Evolutionary conservation across 305 asterid species (phyloP), one percentile per base, ranked within the genome.

Genomic region (Plantago coronopus): DNA sequence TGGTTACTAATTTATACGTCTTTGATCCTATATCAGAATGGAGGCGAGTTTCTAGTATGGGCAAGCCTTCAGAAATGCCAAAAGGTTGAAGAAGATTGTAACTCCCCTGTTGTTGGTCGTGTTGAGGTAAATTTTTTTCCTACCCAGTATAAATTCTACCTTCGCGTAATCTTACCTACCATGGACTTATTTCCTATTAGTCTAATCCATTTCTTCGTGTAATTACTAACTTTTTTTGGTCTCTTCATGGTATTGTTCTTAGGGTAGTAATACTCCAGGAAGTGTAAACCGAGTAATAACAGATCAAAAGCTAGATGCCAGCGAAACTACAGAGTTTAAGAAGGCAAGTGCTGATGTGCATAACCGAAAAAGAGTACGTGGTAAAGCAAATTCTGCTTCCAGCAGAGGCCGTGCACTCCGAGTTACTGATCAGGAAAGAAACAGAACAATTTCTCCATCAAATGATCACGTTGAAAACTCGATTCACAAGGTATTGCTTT

Each of bases 31-130:
- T 74, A 72, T 62, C 79, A 93, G 99, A 85, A 68, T 72, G 95
- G 88, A 70, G 87, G 82, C 63, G 93, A 85, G 49, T 93, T 78
- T 78, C 95, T 87, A 67, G 85, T 93, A 64, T 80, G 66, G 74
- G 94, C 97, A 34, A 89, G 85, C 74, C 83, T 86, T 77, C 96
- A 83, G 70, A 93, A 93, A 77, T 84, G 96, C 43, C 88, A 65
- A 17, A 93, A 83, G 74, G 81, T 85, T 60, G 91, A 82, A 57
- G 90, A 90, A 40, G 82, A 76, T 34, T 23, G 55, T 37, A 61
- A 71, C 62, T 44, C 76, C 47, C 37, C 72, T 64, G 77, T 75
- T 50, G 72, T 67, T 47, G 83, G 82, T 63, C 76, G 61, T 66
- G 79, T 71, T 76, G 95, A 94, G 96, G 97, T 94, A 70, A 25